Percentiles rank a stretch among this genome's conserved stretches.
Conservation (phyloP, 495 filamentous ascomycete species). For the Penicillium herquei region DNA sequence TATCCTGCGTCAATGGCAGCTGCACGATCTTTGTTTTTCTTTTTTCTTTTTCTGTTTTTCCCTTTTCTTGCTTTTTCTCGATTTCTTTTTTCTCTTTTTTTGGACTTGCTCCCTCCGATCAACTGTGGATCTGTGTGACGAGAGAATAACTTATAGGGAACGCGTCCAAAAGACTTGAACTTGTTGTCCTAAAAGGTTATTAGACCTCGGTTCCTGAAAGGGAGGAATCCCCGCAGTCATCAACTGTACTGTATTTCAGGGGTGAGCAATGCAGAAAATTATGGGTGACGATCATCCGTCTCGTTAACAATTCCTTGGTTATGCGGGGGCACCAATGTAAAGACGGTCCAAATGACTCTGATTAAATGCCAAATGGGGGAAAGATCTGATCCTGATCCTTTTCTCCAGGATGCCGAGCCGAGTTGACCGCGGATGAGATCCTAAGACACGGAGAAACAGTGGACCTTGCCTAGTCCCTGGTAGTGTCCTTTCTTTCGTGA, state of each 20-base stretch:
- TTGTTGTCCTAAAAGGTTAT: background rate
- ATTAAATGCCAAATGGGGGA: slow-evolving; percentile 10
- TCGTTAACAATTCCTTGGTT: background rate
- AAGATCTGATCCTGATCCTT: slow-evolving; percentile 4
- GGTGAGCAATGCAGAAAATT: background rate
- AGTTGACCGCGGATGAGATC: slow-evolving; percentile 7
- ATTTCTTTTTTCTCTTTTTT: background rate
- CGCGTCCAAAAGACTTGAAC: background rate
- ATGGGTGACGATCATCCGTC: slow-evolving; percentile 12
- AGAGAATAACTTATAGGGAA: slow-evolving; percentile 3
- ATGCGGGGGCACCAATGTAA: slow-evolving; percentile 5
- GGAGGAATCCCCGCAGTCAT: slow-evolving; percentile 14
- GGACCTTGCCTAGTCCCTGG: background rate
- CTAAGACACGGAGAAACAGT: background rate
- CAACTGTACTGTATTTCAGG: slow-evolving; percentile 7
- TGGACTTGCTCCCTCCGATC: slow-evolving; percentile 11
- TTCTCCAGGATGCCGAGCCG: slow-evolving; percentile 8
- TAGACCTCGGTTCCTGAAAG: slow-evolving; percentile 25
- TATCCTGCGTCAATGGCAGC: slow-evolving; percentile 10
- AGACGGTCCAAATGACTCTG: background rate
- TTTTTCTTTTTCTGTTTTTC: background rate
- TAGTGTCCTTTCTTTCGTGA: background rate
- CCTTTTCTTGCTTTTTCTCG: background rate
- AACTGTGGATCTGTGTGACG: slow-evolving; percentile 26
- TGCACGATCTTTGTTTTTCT: slow-evolving; percentile 15